These are phyloP conservation scores for Curvularia sp. DNA, from an alignment of 2,329 filamentous ascomycete genomes.

Conservation along the genomic window DNA sequence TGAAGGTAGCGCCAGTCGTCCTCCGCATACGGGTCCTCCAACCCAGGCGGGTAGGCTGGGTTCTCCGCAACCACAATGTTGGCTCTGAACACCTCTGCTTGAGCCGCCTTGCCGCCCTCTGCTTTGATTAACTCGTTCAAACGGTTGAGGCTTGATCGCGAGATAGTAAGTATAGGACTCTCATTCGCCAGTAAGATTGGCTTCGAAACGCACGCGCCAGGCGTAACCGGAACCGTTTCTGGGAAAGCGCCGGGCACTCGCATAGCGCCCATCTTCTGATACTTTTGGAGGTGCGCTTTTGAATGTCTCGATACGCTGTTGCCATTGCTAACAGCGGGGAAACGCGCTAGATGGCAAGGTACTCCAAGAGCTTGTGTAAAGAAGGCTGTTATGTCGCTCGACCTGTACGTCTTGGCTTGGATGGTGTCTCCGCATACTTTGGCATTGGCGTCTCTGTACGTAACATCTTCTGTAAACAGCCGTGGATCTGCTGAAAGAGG, in stretches of 20 bases:
- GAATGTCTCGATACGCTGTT: slow-evolving; percentile 68
- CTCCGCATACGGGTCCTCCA: slow-evolving; percentile 73
- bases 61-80: slow-evolving; percentile 77
- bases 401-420: slow-evolving; percentile 72
- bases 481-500: slow-evolving; percentile 73
- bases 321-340: slow-evolving; percentile 67
- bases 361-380: slow-evolving; percentile 78
- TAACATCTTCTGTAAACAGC: slow-evolving; percentile 56
- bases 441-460: slow-evolving; percentile 59
- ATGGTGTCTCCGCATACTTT: slow-evolving; percentile 86
- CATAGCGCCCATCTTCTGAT: slow-evolving; percentile 33
- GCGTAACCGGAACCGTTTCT: slow-evolving; percentile 47
- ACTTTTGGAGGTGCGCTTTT: slow-evolving; percentile 72
- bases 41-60: slow-evolving; percentile 51
- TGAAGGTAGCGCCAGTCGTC: slow-evolving; percentile 75
- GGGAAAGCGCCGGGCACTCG: slow-evolving; percentile 64
- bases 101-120: slow-evolving; percentile 68
- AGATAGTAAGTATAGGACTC: slow-evolving; percentile 87
- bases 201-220: slow-evolving; percentile 60
- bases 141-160: slow-evolving; percentile 76
- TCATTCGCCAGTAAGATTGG: slow-evolving; percentile 89
- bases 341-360: slow-evolving; percentile 82
- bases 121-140: slow-evolving; percentile 75
- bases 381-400: slow-evolving; percentile 71
- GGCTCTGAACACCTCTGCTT: slow-evolving; percentile 80